phyloP scores from a whole-genome alignment of 176 grass and related monocot species.

The Cymbopogon citratus region DNA sequence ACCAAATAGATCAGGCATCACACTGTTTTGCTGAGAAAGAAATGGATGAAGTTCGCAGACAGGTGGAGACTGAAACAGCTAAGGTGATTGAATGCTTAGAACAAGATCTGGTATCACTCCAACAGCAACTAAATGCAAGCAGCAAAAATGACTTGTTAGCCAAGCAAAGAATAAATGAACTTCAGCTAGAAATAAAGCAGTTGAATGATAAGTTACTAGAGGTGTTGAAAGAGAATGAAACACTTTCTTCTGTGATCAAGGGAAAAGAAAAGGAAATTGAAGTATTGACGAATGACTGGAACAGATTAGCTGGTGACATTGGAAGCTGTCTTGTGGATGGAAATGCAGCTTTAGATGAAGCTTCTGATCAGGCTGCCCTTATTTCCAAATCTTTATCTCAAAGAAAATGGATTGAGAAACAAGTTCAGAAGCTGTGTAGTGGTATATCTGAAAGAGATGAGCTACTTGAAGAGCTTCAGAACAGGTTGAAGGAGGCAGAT shows the following conservation, averaged over 20 bases:
- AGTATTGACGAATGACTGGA: constrained; percentile 53
- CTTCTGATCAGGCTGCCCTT: constrained; percentile 49
- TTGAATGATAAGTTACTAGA: constrained; percentile 47
- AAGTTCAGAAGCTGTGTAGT: constrained; percentile 56
- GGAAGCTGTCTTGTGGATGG: constrained; percentile 63
- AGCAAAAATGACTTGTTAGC: constrained; percentile 42
- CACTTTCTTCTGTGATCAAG: constrained; percentile 31
- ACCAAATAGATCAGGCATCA: constrained; percentile 57
- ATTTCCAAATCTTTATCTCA: constrained; percentile 52
- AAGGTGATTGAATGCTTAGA: constrained; percentile 94
- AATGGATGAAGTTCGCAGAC: constrained; percentile 87
- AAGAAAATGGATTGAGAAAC: constrained; percentile 61
- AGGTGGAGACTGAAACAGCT: constrained; percentile 90
- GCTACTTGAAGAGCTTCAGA: constrained; percentile 75
- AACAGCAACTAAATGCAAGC: constrained; percentile 56
- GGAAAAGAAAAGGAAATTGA: constrained; percentile 60
- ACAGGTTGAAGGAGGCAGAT: constrained; percentile 74
- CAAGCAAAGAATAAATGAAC: constrained; percentile 38
- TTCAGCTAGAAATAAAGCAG: constrained; percentile 46
- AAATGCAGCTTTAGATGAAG: constrained; percentile 60
- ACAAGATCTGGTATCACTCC: constrained; percentile 57
- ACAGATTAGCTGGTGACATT: constrained; percentile 75
- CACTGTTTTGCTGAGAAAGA: constrained; percentile 71
- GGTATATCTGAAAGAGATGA: constrained; percentile 82
- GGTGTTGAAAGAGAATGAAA: constrained; percentile 42